Conservation (phyloP, 352 stramenopile species). For the Globisporangium iwayamae region DNA sequence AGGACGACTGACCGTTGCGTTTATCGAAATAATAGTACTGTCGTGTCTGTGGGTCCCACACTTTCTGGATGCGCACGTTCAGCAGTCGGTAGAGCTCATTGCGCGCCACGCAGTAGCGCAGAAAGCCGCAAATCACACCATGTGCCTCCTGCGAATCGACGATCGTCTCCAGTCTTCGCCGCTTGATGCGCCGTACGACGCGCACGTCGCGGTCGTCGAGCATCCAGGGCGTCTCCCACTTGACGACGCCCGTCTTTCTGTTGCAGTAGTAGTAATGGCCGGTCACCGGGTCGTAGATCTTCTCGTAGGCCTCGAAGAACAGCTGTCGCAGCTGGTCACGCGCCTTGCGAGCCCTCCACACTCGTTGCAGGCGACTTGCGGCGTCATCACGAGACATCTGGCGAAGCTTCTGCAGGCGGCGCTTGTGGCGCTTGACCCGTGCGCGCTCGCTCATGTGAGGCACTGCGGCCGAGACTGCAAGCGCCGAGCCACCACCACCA, state of each 20-base stretch:
- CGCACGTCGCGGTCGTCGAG: conserved; percentile 44
- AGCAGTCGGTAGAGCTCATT: conserved; percentile 46
- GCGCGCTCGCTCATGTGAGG: conserved; percentile 51
- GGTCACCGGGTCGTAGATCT: conserved; percentile 63
- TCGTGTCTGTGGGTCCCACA: conserved; percentile 59
- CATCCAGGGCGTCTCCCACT: conserved; percentile 58
- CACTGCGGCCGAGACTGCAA: conserved; percentile 5
- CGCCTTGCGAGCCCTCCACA: conserved; percentile 38
- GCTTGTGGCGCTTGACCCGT: conserved; percentile 56
- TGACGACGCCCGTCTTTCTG: conserved; percentile 54
- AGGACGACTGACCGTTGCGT: conserved; percentile 66
- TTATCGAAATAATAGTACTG: conserved; percentile 86
- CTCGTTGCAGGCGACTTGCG: conserved; percentile 47
- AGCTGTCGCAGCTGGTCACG: conserved; percentile 34
- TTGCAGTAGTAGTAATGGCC: conserved; percentile 81
- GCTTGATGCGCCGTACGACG: conserved; percentile 31
- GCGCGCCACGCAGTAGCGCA: conserved; percentile 37
- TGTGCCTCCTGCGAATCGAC: conserved; percentile 37
- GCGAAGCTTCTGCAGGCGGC: conserved; percentile 52
- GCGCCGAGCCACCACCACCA: not conserved
- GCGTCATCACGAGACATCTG: conserved; percentile 53
- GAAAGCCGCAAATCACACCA: conserved; percentile 39
- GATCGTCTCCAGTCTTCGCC: conserved; percentile 43
- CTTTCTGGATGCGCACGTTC: conserved; percentile 55
- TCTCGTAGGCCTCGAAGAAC: conserved; percentile 61